These are phyloP conservation scores for Circinella umbellata DNA, from an alignment of 371 early-diverging fungal species.

Conservation along the genomic window DNA sequence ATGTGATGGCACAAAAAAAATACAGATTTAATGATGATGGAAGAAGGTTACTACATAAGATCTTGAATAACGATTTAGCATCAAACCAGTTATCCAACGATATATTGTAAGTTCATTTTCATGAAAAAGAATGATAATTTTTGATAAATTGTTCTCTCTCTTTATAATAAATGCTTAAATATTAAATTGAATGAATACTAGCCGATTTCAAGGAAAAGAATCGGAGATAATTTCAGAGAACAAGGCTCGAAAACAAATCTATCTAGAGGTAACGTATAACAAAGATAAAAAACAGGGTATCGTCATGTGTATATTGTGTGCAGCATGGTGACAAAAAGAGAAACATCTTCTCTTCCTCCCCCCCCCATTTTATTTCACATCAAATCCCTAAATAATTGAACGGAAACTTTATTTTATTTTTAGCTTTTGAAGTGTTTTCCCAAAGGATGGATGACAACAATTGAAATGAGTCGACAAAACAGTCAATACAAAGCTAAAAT, in stretches of 20 bases:
- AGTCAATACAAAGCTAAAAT: slow-evolving; percentile 49
- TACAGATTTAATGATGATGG: slow-evolving; percentile 45
- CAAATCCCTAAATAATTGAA: background rate
- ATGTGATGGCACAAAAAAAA: slow-evolving; percentile 11
- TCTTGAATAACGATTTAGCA: slow-evolving; percentile 40
- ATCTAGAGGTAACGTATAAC: background rate
- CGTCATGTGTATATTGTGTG: no score
- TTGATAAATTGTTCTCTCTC: no score
- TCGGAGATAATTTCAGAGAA: background rate
- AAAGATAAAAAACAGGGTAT: background rate
- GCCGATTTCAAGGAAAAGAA: background rate
- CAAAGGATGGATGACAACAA: slow-evolving; percentile 56
- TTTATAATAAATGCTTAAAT: no score
- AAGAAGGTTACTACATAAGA: slow-evolving; percentile 38
- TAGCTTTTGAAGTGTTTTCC: slow-evolving; percentile 57
- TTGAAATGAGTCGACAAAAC: slow-evolving; percentile 61
- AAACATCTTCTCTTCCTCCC: no score
- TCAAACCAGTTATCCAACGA: slow-evolving; percentile 34
- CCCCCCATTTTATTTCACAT: no score
- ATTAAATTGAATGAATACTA: background rate
- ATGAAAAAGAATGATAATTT: no score
- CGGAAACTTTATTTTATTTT: background rate
- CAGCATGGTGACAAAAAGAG: no score
- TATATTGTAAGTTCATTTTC: slow-evolving; percentile 35
- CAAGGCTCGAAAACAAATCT: slow-evolving; percentile 11